phyloP scores from a whole-genome alignment of 78 protist genomes.

The Dictyostelium intermedium region DNA sequence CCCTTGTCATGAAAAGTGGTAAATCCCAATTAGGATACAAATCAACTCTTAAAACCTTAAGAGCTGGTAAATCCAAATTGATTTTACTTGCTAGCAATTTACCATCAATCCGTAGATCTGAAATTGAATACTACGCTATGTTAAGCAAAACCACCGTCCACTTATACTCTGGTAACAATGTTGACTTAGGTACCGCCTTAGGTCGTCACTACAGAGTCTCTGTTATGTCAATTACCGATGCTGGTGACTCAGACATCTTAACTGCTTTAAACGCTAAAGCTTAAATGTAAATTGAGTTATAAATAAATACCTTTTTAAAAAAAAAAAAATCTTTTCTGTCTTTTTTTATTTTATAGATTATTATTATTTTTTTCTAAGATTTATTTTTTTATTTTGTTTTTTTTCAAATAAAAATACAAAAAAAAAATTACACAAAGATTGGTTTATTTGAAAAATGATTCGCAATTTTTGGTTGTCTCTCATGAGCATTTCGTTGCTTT shows the following conservation, averaged over 20 bases:
- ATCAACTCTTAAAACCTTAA: slow-evolving; percentile 95
- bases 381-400: no score
- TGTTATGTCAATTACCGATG: slow-evolving; percentile 95
- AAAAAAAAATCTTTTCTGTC: not conserved
- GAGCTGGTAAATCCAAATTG: slow-evolving; percentile 97
- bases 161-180: slow-evolving; percentile 99
- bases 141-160: slow-evolving; percentile 97
- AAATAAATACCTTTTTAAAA: not conserved
- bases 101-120: slow-evolving; percentile 98
- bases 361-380: no score
- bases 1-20: slow-evolving; percentile 99
- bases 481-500: no score
- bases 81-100: slow-evolving; percentile 97
- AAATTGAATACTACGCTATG: slow-evolving; percentile 99
- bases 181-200: slow-evolving; percentile 99
- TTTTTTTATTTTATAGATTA: no score
- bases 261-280: slow-evolving; percentile 22
- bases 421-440: no score
- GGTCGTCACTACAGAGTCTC: slow-evolving; percentile 97
- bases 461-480: no score
- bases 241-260: slow-evolving; percentile 99
- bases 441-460: no score
- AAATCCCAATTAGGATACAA: slow-evolving; percentile 98
- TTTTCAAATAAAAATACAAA: no score
- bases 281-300: not conserved